Conservation (phyloP, 495 filamentous ascomycete genomes). For the Cercophora sp. region DNA sequence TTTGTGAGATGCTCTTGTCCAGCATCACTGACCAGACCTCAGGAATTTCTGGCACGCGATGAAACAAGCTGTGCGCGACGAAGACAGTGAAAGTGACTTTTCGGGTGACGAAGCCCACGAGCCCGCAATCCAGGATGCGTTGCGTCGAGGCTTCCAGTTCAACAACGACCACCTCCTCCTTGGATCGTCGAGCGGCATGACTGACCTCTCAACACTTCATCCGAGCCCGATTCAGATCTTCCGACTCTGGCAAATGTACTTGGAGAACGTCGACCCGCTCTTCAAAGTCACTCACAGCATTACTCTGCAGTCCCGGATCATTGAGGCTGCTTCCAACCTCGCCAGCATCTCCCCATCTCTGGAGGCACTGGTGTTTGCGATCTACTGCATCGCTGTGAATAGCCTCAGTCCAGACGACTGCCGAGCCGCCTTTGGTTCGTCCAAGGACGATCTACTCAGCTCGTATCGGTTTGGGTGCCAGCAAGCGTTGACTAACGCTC, state of each 20-base stretch:
- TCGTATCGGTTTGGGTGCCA: constrained; percentile 52
- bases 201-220: constrained; percentile 47
- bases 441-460: constrained; percentile 40
- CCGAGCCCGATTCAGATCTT: constrained; percentile 41
- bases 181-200: constrained; percentile 34
- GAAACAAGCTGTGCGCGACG: constrained; percentile 40
- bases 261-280: constrained; percentile 51
- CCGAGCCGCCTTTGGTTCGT: constrained; percentile 34
- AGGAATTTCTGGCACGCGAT: constrained; percentile 43
- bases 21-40: constrained; percentile 16
- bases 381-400: constrained; percentile 49
- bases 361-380: constrained; percentile 53
- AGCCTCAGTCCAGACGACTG: constrained; percentile 45
- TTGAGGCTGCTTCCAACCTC: constrained; percentile 34
- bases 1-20: background rate
- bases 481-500: constrained; percentile 49
- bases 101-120: constrained; percentile 35
- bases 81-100: constrained; percentile 23
- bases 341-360: constrained; percentile 25
- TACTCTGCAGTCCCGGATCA: constrained; percentile 40
- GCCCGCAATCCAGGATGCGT: constrained; percentile 23
- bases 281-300: constrained; percentile 52
- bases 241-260: constrained; percentile 51
- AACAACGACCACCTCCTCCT: constrained; percentile 48
- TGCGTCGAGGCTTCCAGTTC: constrained; percentile 9